Conservation (phyloP, 164 flowering plant genomes). For the Piper longum region DNA sequence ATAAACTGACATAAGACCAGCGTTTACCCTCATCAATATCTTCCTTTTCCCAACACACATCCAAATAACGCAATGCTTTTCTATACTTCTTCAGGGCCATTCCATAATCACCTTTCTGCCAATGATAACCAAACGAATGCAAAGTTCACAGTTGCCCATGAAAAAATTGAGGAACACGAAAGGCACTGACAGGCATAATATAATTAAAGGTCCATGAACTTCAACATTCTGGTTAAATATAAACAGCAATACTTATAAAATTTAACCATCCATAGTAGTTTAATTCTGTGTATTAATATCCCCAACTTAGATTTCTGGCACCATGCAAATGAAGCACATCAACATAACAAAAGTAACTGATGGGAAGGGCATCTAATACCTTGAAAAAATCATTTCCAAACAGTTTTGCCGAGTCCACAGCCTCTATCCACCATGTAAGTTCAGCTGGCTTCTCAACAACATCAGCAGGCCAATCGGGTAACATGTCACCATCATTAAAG, state of each 20-base stretch:
- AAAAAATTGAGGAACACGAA: too few relatives aligned
- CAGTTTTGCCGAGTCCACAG: slow-evolving; percentile 55
- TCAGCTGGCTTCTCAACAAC: slow-evolving; percentile 52
- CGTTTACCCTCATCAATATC: slow-evolving; percentile 72
- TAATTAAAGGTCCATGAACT: not conserved
- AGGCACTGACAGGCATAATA: too few relatives aligned
- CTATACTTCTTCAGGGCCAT: slow-evolving; percentile 89
- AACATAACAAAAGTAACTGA: not conserved
- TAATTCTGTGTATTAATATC: too few relatives aligned
- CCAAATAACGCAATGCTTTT: slow-evolving; percentile 86
- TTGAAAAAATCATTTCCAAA: slow-evolving; percentile 77
- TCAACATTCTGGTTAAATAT: not conserved
- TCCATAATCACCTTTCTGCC: slow-evolving; percentile 80
- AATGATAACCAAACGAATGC: not conserved
- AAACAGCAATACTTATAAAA: not conserved
- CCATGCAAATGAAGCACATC: not conserved
- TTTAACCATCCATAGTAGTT: not conserved
- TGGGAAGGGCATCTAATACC: slow-evolving; percentile 18
- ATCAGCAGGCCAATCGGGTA: slow-evolving; percentile 92
- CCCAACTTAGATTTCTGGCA: not conserved
- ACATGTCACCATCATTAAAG: slow-evolving; percentile 80
- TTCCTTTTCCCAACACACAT: slow-evolving; percentile 95
- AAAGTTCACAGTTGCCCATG: too few relatives aligned
- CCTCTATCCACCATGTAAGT: slow-evolving; percentile 66
- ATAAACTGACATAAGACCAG: not conserved